Percentiles rank a stretch among this genome's conserved stretches.
Evolutionary conservation across 768 basidiomycete species (phyloP).

Genomic region (Phylloporus rhodoxanthus): DNA sequence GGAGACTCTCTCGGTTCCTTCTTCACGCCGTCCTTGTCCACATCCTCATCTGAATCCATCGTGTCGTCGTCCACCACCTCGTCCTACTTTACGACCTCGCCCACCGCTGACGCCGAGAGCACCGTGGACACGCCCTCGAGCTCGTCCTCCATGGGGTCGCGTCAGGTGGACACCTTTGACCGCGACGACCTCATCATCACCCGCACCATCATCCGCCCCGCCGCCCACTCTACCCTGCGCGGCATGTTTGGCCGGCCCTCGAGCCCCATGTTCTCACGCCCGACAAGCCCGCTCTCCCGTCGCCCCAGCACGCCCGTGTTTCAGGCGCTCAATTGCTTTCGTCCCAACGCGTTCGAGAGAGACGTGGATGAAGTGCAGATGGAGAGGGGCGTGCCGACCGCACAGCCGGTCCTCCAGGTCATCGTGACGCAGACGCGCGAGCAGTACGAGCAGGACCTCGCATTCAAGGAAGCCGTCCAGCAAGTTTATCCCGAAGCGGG

Average conservation of each 20-base stretch:
- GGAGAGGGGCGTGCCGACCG: slow-evolving; percentile 9
- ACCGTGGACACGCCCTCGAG: not conserved
- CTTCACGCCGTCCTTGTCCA: not conserved
- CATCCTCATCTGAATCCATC: slow-evolving; percentile 7
- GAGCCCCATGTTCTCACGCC: slow-evolving; percentile 26
- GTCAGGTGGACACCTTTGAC: slow-evolving; percentile 23
- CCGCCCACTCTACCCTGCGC: slow-evolving; percentile 20
- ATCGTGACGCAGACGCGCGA: slow-evolving; percentile 32
- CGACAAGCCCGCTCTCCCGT: slow-evolving; percentile 21
- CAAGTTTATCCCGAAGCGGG: slow-evolving; percentile 24
- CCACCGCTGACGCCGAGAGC: slow-evolving; percentile 8
- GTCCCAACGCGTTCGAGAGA: slow-evolving; percentile 28
- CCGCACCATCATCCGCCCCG: slow-evolving; percentile 36
- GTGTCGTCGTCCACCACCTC: slow-evolving; percentile 11
- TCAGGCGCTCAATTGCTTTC: slow-evolving; percentile 32
- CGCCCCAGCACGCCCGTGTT: slow-evolving; percentile 20
- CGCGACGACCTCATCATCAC: slow-evolving; percentile 31
- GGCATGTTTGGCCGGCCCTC: slow-evolving; percentile 29
- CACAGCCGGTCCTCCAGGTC: slow-evolving; percentile 27
- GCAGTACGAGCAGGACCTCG: slow-evolving; percentile 30
- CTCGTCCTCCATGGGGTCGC: slow-evolving; percentile 9
- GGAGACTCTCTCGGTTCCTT: slow-evolving; percentile 16
- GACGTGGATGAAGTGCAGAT: slow-evolving; percentile 26
- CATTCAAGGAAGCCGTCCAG: slow-evolving; percentile 28
- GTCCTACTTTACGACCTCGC: slow-evolving; percentile 19